These are phyloP conservation scores for Leonotis leonurus DNA, from an alignment of 257 asterid genomes.

Conservation along the genomic window DNA sequence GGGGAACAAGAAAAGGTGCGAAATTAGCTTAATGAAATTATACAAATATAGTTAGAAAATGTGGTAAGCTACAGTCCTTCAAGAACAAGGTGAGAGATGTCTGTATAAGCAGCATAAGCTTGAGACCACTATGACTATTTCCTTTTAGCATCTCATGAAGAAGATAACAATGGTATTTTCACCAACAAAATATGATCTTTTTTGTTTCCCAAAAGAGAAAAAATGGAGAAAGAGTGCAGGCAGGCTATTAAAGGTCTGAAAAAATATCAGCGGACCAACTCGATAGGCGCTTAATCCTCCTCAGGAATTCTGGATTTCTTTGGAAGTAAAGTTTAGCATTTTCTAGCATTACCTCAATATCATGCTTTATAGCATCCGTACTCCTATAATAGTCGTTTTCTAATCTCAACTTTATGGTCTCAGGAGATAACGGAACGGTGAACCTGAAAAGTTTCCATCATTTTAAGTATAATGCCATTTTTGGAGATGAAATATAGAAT, in stretches of 20 bases:
- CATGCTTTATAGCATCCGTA: conserved; percentile 55
- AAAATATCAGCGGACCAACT: conserved; percentile 37
- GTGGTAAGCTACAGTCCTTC: background rate
- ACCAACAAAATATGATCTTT: conserved; percentile 21
- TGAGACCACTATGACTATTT: background rate
- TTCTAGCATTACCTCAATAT: conserved; percentile 49
- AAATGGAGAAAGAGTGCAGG: conserved; percentile 3
- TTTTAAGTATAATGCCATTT: too few relatives aligned
- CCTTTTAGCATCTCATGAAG: background rate
- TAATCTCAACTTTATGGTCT: conserved; percentile 57
- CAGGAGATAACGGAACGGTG: conserved; percentile 76
- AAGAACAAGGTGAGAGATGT: background rate
- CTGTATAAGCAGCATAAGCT: background rate
- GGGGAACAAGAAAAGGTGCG: background rate
- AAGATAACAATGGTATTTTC: background rate
- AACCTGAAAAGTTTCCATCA: conserved; percentile 47
- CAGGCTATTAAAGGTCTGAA: conserved; percentile 24
- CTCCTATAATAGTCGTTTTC: conserved; percentile 63
- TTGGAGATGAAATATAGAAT: background rate
- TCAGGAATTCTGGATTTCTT: conserved; percentile 37
- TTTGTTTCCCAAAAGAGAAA: background rate
- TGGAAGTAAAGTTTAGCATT: conserved; percentile 55
- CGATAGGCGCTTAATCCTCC: conserved; percentile 51
- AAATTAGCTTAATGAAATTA: background rate
- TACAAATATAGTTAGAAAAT: background rate